These are phyloP conservation scores for Salmacisia buchloeana DNA, from an alignment of 1,284 basidiomycete species.

Conservation along the genomic window DNA sequence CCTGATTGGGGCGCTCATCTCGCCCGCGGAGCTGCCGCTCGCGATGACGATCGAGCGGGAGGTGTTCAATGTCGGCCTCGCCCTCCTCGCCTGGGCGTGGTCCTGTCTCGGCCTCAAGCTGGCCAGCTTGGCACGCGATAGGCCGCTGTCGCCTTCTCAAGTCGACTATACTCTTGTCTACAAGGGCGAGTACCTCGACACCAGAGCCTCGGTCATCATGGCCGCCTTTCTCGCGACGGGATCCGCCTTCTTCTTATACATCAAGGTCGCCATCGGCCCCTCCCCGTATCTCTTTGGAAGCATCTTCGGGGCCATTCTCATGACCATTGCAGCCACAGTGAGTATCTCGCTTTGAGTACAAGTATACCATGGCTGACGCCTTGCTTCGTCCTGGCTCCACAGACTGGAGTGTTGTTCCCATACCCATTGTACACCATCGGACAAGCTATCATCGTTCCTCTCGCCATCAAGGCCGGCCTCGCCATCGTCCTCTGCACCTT, in stretches of 20 bases:
- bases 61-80: slow-evolving; percentile 59
- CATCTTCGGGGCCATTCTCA: slow-evolving; percentile 53
- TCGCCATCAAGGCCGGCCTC: slow-evolving; percentile 62
- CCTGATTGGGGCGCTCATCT: slow-evolving; percentile 63
- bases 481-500: slow-evolving; percentile 58
- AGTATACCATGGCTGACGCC: slow-evolving; percentile 58
- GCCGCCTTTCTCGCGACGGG: slow-evolving; percentile 66
- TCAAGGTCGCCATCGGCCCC: slow-evolving; percentile 63
- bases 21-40: slow-evolving; percentile 66
- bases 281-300: slow-evolving; percentile 63
- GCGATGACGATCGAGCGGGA: slow-evolving; percentile 67
- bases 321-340: not conserved
- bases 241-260: slow-evolving; percentile 60
- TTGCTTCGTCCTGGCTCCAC: slow-evolving; percentile 58
- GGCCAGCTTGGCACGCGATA: slow-evolving; percentile 59
- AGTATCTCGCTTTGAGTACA: not conserved
- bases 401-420: slow-evolving; percentile 57
- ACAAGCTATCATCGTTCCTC: slow-evolving; percentile 59
- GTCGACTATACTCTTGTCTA: slow-evolving; percentile 21
- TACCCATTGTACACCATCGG: slow-evolving; percentile 65
- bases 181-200: slow-evolving; percentile 26
- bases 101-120: slow-evolving; percentile 63
- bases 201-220: slow-evolving; percentile 61
- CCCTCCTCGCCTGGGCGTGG: slow-evolving; percentile 64
- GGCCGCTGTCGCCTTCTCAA: slow-evolving; percentile 54